Evolutionary conservation across 345 rosid species (phyloP).

Genomic region (Brassica carinata): DNA sequence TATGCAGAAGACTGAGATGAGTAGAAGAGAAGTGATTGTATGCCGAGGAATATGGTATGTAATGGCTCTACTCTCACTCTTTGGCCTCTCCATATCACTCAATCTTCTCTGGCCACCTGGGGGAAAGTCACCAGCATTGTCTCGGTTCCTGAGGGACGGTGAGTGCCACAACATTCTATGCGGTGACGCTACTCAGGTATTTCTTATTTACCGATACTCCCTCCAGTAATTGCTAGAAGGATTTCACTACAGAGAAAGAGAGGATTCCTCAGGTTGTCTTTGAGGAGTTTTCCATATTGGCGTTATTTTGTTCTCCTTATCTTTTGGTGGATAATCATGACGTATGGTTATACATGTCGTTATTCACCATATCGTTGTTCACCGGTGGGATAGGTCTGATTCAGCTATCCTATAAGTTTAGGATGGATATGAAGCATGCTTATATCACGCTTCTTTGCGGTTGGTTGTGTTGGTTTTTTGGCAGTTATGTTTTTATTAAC

Average conservation of each 20-base stretch:
- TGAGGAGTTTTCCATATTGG: neutral
- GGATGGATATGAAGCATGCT: neutral
- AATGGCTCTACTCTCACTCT: neutral
- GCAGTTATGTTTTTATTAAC: neutral
- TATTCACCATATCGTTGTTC: neutral
- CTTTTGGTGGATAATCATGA: neutral
- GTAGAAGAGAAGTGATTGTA: neutral
- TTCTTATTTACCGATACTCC: slow-evolving; percentile 13
- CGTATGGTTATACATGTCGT: neutral
- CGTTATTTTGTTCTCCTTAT: neutral
- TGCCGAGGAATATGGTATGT: neutral
- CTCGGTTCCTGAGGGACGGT: slow-evolving; percentile 17
- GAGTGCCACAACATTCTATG: slow-evolving; percentile 27
- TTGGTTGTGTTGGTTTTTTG: neutral
- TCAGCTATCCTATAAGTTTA: neutral
- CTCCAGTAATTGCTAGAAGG: neutral
- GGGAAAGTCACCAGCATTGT: neutral
- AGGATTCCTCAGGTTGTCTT: neutral
- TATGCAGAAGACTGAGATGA: neutral
- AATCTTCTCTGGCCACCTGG: neutral
- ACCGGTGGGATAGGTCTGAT: neutral
- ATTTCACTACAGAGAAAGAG: neutral
- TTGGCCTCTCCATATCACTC: slow-evolving; percentile 15
- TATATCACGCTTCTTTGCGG: neutral
- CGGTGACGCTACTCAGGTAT: slow-evolving; percentile 2